phyloP scores from a whole-genome alignment of 2,329 filamentous ascomycete species.

The Colletotrichum sp. region DNA sequence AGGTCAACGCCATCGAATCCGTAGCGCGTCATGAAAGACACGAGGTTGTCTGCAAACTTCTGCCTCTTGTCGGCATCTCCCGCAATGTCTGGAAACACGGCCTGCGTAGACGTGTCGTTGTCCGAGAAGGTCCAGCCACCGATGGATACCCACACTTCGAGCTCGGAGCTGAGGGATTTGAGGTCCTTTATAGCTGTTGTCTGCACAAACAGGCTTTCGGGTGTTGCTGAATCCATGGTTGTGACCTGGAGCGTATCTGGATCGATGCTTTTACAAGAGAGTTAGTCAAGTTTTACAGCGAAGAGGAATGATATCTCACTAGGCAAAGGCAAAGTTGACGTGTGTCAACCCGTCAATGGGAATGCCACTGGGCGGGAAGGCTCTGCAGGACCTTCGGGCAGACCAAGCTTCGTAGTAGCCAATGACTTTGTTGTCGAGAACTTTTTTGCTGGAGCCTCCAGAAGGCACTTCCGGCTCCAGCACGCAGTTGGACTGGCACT shows the following conservation, averaged over 20 bases:
- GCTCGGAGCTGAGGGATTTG: background rate
- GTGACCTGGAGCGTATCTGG: conserved; percentile 24
- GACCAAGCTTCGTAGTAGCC: conserved; percentile 12
- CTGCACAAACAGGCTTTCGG: conserved; percentile 16
- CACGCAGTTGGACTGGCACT: background rate
- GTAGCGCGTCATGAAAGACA: conserved; percentile 22
- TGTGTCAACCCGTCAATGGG: conserved; percentile 21
- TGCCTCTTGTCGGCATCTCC: conserved; percentile 5
- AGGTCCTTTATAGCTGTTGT: background rate
- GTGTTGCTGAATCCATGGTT: conserved; percentile 22
- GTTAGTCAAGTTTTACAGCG: background rate
- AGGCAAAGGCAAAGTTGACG: conserved; percentile 27
- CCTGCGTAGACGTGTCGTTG: conserved; percentile 12
- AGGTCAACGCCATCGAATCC: conserved; percentile 25
- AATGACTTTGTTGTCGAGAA: background rate
- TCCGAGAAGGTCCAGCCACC: conserved; percentile 38
- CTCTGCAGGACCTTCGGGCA: background rate
- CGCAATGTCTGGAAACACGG: conserved; percentile 18
- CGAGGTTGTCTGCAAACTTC: conserved; percentile 19
- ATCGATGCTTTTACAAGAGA: conserved; percentile 16
- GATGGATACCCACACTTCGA: conserved; percentile 33
- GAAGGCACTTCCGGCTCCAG: background rate
- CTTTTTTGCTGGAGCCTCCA: background rate
- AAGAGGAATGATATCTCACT: background rate
- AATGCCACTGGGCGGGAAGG: background rate